phyloP scores from a whole-genome alignment of 306 rosid genomes.

The Elaeagnus macrophylla region DNA sequence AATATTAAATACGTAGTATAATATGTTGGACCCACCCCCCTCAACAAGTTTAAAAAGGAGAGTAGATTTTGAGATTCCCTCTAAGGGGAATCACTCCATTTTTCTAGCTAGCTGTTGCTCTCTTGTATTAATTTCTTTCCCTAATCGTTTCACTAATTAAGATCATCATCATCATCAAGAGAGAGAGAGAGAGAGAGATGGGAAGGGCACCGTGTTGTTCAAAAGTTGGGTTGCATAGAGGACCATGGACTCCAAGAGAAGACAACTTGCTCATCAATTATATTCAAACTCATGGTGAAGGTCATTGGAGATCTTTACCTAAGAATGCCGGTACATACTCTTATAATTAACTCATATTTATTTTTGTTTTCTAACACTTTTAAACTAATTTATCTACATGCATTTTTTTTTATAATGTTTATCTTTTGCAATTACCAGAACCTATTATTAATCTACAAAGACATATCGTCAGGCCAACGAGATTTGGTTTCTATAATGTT shows the following conservation, averaged over 20 bases:
- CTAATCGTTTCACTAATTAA: too few relatives aligned
- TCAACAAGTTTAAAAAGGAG: too few relatives aligned
- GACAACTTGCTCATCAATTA: slow-evolving; percentile 58
- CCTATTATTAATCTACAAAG: too few relatives aligned
- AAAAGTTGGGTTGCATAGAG: slow-evolving; percentile 57
- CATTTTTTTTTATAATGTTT: not conserved
- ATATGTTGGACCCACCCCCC: too few relatives aligned
- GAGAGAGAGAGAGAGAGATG: slow-evolving; percentile 9
- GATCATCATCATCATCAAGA: too few relatives aligned
- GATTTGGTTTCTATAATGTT: too few relatives aligned
- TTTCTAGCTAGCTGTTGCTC: too few relatives aligned
- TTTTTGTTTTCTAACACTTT: not conserved
- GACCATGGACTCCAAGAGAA: slow-evolving; percentile 73
- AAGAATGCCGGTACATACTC: slow-evolving; percentile 45
- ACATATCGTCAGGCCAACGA: too few relatives aligned
- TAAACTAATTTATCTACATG: not conserved
- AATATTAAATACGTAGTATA: too few relatives aligned
- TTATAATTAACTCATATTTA: not conserved
- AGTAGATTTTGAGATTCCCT: too few relatives aligned
- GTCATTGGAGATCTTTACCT: slow-evolving; percentile 70
- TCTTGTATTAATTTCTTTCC: not conserved
- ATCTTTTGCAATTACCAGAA: not conserved
- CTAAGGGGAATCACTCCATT: too few relatives aligned
- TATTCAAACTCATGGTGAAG: slow-evolving; percentile 63
- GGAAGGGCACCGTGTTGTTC: slow-evolving; percentile 70